Evolutionary conservation across 1,139 yeast genomes (phyloP).

Genomic region (Pichia sp.): DNA sequence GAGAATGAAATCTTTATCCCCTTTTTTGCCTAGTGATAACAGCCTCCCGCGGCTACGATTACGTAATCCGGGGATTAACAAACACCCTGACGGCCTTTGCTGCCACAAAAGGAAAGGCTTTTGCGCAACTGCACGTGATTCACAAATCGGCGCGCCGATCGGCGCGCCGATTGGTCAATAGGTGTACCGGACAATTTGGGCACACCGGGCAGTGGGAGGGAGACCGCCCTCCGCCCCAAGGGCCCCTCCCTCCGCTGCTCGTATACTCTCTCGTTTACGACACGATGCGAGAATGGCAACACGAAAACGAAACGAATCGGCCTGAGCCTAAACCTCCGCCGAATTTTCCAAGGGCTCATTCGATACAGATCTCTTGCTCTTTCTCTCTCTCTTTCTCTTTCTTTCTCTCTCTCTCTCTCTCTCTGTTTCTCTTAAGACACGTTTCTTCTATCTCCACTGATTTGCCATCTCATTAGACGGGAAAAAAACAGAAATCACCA

Average conservation of each 20-base stretch:
- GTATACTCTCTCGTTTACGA: neutral
- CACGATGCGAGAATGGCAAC: neutral
- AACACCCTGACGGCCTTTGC: no score
- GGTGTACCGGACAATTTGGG: no score
- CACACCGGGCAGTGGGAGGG: neutral
- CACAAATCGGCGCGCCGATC: neutral
- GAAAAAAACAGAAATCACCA: neutral
- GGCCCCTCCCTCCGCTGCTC: neutral
- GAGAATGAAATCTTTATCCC: neutral
- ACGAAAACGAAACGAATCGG: neutral
- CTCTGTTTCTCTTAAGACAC: neutral
- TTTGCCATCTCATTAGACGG: neutral
- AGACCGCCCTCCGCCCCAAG: neutral
- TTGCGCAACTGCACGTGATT: slow-evolving; percentile 2
- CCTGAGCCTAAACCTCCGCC: neutral
- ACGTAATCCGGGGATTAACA: neutral
- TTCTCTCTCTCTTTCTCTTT: neutral
- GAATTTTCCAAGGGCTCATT: neutral
- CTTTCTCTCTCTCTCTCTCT: neutral
- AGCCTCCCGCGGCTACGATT: no score
- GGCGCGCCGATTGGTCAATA: neutral
- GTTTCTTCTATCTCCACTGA: neutral
- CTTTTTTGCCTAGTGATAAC: neutral
- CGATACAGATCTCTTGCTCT: neutral
- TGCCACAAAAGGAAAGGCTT: neutral